Base-by-base conservation (phyloP, 1,139 yeast species). In the Sugiyamaella pinicola region DNA sequence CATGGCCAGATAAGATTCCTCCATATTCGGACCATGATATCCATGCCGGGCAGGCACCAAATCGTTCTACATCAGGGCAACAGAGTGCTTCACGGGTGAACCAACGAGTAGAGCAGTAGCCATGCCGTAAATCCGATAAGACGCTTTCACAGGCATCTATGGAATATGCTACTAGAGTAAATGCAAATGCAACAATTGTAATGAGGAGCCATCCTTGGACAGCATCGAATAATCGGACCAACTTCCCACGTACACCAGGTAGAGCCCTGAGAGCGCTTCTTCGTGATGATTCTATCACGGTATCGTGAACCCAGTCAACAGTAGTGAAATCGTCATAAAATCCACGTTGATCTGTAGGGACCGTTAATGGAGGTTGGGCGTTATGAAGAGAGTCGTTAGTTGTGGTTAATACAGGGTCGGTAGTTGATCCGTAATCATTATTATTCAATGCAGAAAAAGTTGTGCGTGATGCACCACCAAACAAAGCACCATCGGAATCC, bases 241-340 rank as follows among this genome's bases (percentile, higher is more conserved):
- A 10, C 38, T 67, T 62, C 3, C 76, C 77, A 8, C 69, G 58
- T 8, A 72, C 18, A 1, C 75, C 72, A 28, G 67, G 72, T 61
- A 71, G 49, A 50, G 67, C 40, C 53, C 67, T 61, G 40, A 82
- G 61, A 41, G 72, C 70, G 58, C 72, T 78, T 57, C 76, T 72
- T 49, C 82, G 71, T 41, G 70, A 69, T 39, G 82, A 79, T 45
- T 79, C 79, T 55, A 71, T 69, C 26, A 80, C 70, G 41, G 75
- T 75, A 28, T 83, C 84, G 40, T 75, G 73, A 2, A 81, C 77
- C 86, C 86, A 82, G 68, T 82, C 87, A n/a, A 81, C 79, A n/a
- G 85, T 81, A 21, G 87, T 82, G 65, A 81, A 82, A 64, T 82
- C 85, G 64, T 82, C 83, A 63, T 82, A 82, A 51, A 64, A 66